These are phyloP conservation scores for Gyrodon lividus DNA, from an alignment of 768 basidiomycete genomes.

Conservation along the genomic window DNA sequence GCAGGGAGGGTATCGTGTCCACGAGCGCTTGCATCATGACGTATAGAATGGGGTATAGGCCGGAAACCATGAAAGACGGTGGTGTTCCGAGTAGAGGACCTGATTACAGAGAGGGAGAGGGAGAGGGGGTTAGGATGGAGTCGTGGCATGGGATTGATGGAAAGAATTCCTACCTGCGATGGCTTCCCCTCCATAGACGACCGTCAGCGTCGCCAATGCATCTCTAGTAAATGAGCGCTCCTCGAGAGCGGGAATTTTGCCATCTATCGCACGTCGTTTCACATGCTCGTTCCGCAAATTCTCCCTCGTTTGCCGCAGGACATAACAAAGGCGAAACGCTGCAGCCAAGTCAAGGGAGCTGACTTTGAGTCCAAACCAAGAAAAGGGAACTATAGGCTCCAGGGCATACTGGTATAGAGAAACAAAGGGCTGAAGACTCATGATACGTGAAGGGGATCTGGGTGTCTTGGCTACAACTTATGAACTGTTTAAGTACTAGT, in stretches of 20 bases:
- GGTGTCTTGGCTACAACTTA: background rate
- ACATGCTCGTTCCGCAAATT: slow-evolving; percentile 43
- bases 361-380: slow-evolving; percentile 60
- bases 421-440: slow-evolving; percentile 43
- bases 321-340: slow-evolving; percentile 65
- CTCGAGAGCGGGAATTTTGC: slow-evolving; percentile 38
- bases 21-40: slow-evolving; percentile 58
- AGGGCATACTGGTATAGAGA: slow-evolving; percentile 53
- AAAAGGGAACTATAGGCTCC: slow-evolving; percentile 61
- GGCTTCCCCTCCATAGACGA: slow-evolving; percentile 81
- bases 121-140: slow-evolving; percentile 3
- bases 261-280: slow-evolving; percentile 33
- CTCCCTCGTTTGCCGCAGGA: slow-evolving; percentile 67
- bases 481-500: background rate
- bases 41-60: slow-evolving; percentile 63
- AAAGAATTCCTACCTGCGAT: slow-evolving; percentile 49
- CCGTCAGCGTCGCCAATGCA: slow-evolving; percentile 53
- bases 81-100: slow-evolving; percentile 63
- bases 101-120: slow-evolving; percentile 21
- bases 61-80: slow-evolving; percentile 80
- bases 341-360: slow-evolving; percentile 68
- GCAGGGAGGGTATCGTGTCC: slow-evolving; percentile 49
- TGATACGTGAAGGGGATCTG: slow-evolving; percentile 8
- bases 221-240: slow-evolving; percentile 58
- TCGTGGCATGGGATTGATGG: background rate